These are phyloP conservation scores for Penicillium rolfsii DNA, from an alignment of 2,329 filamentous ascomycete species.

Conservation along the genomic window DNA sequence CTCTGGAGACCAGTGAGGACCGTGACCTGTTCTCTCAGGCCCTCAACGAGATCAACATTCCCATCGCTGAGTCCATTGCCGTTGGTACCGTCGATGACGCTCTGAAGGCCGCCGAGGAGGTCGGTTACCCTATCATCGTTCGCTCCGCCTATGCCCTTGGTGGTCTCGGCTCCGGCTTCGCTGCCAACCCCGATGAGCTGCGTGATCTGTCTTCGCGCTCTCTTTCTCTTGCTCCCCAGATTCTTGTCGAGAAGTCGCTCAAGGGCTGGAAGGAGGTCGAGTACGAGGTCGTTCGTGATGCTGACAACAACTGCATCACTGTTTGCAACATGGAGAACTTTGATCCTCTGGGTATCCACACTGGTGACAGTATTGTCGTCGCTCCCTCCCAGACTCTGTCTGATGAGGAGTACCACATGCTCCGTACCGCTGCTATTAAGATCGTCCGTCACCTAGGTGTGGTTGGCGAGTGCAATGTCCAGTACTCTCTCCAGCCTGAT, in stretches of 20 bases:
- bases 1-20: conserved; percentile 92
- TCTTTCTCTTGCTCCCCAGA: conserved; percentile 90
- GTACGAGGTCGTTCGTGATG: conserved; percentile 97
- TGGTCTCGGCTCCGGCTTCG: conserved; percentile 94
- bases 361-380: conserved; percentile 97
- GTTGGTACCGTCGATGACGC: conserved; percentile 91
- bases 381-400: conserved; percentile 95
- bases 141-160: conserved; percentile 95
- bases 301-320: conserved; percentile 97
- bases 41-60: conserved; percentile 94
- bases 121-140: conserved; percentile 97
- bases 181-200: conserved; percentile 90
- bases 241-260: conserved; percentile 95
- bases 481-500: conserved; percentile 95
- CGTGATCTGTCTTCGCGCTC: conserved; percentile 91
- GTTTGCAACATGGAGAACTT: conserved; percentile 99
- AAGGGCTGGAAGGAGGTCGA: conserved; percentile 99
- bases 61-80: conserved; percentile 94
- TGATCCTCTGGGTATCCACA: conserved; percentile 95
- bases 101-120: conserved; percentile 77
- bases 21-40: conserved; percentile 95
- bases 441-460: conserved; percentile 96
- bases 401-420: conserved; percentile 99
- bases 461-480: conserved; percentile 97
- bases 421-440: conserved; percentile 95